A percentile compares a stretch with the other conserved stretches of the same genome.
Conservation (phyloP, 2,329 filamentous ascomycete species). For the Venturia asperata region DNA sequence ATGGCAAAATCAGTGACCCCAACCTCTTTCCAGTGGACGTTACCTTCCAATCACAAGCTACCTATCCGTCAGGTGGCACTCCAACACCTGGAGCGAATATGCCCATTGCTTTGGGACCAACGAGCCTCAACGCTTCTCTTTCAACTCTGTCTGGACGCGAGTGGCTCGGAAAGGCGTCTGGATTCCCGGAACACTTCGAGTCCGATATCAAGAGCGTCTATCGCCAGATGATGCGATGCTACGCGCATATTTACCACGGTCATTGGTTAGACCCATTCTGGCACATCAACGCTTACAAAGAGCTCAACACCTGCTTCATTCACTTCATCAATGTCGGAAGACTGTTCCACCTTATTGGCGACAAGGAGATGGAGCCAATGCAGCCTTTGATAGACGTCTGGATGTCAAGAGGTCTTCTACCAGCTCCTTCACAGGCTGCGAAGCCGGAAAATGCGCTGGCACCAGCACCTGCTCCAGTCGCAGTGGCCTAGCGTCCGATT, state of each 20-base stretch:
- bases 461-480: not conserved
- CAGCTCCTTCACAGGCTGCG: slow-evolving; percentile 42
- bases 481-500: not conserved
- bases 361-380: slow-evolving; percentile 92
- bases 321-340: slow-evolving; percentile 59
- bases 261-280: slow-evolving; percentile 47
- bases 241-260: slow-evolving; percentile 46
- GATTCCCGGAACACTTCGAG: slow-evolving; percentile 48
- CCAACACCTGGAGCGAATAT: slow-evolving; percentile 37
- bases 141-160: slow-evolving; percentile 59
- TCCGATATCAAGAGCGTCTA: slow-evolving; percentile 71
- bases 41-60: slow-evolving; percentile 49
- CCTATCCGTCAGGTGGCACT: slow-evolving; percentile 48
- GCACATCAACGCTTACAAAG: slow-evolving; percentile 42
- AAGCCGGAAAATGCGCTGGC: slow-evolving; percentile 3
- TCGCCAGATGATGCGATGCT: slow-evolving; percentile 49
- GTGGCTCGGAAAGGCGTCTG: slow-evolving; percentile 87
- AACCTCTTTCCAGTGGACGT: slow-evolving; percentile 86
- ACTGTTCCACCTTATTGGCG: slow-evolving; percentile 69
- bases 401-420: slow-evolving; percentile 81
- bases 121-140: slow-evolving; percentile 47
- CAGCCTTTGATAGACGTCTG: slow-evolving; percentile 88
- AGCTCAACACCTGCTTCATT: slow-evolving; percentile 48
- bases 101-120: slow-evolving; percentile 40
- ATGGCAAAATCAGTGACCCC: slow-evolving; percentile 86